Conservation (phyloP, 2,329 filamentous ascomycete species). For the Monosporascus sp. region DNA sequence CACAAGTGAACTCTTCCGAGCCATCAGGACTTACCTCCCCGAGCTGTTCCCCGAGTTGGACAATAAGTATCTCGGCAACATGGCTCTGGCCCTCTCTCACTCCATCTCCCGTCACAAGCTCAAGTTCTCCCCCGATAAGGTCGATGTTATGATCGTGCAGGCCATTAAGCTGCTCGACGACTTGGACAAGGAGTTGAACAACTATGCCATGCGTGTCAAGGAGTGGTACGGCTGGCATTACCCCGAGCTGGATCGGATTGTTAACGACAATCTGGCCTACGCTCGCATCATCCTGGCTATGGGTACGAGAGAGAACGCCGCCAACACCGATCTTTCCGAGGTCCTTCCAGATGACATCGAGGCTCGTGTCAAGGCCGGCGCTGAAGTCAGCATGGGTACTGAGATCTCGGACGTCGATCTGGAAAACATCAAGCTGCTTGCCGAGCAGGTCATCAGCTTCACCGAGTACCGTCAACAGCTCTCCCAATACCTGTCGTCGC, state of each 20-base stretch:
- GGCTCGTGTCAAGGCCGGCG: slow-evolving; percentile 81
- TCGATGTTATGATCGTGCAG: slow-evolving; percentile 99
- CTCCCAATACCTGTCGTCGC: slow-evolving; percentile 79
- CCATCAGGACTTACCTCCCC: slow-evolving; percentile 84
- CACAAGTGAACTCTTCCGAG: slow-evolving; percentile 86
- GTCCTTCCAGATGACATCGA: slow-evolving; percentile 96
- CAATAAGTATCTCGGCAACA: slow-evolving; percentile 82
- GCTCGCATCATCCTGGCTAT: slow-evolving; percentile 81
- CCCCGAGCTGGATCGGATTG: slow-evolving; percentile 93
- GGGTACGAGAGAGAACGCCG: slow-evolving; percentile 80
- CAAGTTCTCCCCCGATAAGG: slow-evolving; percentile 97
- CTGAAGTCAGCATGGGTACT: slow-evolving; percentile 97
- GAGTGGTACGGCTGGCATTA: slow-evolving; percentile 99
- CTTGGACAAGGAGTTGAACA: slow-evolving; percentile 97
- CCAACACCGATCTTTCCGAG: slow-evolving; percentile 73
- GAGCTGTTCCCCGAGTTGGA: slow-evolving; percentile 86
- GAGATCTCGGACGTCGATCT: slow-evolving; percentile 92
- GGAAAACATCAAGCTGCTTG: slow-evolving; percentile 84
- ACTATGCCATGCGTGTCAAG: slow-evolving; percentile 98
- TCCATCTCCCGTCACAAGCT: slow-evolving; percentile 96
- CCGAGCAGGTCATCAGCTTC: slow-evolving; percentile 88
- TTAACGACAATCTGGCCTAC: slow-evolving; percentile 96
- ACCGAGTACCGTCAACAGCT: slow-evolving; percentile 86
- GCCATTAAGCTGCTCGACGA: slow-evolving; percentile 92
- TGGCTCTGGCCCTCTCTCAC: slow-evolving; percentile 94